Conservation (phyloP, 345 rosid species). For the Balakata baccata region DNA sequence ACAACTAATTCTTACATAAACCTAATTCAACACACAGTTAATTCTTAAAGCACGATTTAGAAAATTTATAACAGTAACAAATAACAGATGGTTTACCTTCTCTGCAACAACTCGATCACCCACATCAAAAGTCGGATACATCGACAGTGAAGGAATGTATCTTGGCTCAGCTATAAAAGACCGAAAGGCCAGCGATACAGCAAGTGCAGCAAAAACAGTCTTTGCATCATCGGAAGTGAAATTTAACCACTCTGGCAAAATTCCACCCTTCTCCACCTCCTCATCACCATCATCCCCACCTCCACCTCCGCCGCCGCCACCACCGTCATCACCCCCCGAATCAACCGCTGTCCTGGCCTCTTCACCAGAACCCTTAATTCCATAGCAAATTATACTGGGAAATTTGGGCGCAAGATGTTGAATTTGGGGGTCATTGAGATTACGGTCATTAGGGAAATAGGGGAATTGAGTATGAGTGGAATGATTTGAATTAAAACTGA, state of each 20-base stretch:
- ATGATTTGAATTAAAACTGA: slow-evolving; percentile 9
- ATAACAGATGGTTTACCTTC: slow-evolving; percentile 50
- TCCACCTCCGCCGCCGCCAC: slow-evolving; percentile 40
- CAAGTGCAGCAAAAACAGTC: slow-evolving; percentile 71
- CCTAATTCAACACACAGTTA: neutral
- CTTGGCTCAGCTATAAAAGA: slow-evolving; percentile 88
- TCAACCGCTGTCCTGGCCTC: slow-evolving; percentile 39
- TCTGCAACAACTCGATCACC: slow-evolving; percentile 93
- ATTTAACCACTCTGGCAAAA: slow-evolving; percentile 75
- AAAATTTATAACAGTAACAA: neutral
- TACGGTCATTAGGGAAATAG: slow-evolving; percentile 9
- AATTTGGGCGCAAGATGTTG: slow-evolving; percentile 16
- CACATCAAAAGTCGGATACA: slow-evolving; percentile 98
- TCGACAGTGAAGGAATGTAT: slow-evolving; percentile 92
- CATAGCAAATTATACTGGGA: slow-evolving; percentile 27
- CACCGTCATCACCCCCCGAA: slow-evolving; percentile 24
- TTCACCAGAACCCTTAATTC: slow-evolving; percentile 54
- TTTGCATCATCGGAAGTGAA: slow-evolving; percentile 72
- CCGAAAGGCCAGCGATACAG: slow-evolving; percentile 77
- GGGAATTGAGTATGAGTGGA: slow-evolving; percentile 9
- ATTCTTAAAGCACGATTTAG: neutral
- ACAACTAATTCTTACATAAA: neutral
- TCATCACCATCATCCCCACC: slow-evolving; percentile 39
- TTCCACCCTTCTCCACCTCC: slow-evolving; percentile 42
- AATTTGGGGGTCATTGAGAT: slow-evolving; percentile 11